Percentiles rank a stretch among this genome's conserved stretches.
These are phyloP conservation scores for Sugiyamaella americana DNA, from an alignment of 805 yeast genomes.

Conservation along the genomic window DNA sequence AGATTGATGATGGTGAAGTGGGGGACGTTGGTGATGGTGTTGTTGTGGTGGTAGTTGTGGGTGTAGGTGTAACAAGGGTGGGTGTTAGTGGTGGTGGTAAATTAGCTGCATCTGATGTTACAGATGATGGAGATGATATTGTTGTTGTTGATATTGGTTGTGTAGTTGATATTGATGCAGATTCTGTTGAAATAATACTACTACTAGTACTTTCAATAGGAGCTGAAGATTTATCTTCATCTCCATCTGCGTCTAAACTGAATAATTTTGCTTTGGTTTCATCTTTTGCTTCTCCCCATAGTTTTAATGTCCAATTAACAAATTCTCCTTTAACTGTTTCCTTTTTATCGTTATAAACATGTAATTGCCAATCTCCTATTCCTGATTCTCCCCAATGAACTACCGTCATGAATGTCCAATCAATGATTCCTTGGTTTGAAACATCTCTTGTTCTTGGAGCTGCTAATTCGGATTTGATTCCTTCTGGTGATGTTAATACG, in stretches of 20 bases:
- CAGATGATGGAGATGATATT: neutral
- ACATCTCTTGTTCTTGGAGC: slow-evolving; percentile 56
- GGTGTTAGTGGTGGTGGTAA: neutral
- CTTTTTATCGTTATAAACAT: slow-evolving; percentile 40
- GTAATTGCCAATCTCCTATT: slow-evolving; percentile 74
- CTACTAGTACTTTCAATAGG: slow-evolving; percentile 11
- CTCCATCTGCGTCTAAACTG: slow-evolving; percentile 36
- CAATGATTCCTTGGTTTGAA: slow-evolving; percentile 50
- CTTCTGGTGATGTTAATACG: slow-evolving; percentile 66
- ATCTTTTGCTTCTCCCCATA: slow-evolving; percentile 78
- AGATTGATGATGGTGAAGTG: slow-evolving; percentile 10
- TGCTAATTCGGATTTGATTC: slow-evolving; percentile 69
- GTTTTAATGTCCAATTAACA: slow-evolving; percentile 64
- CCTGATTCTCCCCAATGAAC: slow-evolving; percentile 94
- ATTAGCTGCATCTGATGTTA: neutral
- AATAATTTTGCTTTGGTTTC: slow-evolving; percentile 53
- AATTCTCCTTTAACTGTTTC: slow-evolving; percentile 32
- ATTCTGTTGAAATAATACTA: slow-evolving; percentile 15
- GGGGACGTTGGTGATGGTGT: slow-evolving; percentile 5
- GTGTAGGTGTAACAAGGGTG: neutral
- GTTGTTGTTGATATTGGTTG: neutral
- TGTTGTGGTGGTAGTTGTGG: neutral
- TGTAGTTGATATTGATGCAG: slow-evolving; percentile 3
- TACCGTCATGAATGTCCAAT: slow-evolving; percentile 96
- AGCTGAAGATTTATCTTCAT: slow-evolving; percentile 25